Base-by-base conservation (phyloP, 352 stramenopile species). In the Pythium sukuiense region DNA sequence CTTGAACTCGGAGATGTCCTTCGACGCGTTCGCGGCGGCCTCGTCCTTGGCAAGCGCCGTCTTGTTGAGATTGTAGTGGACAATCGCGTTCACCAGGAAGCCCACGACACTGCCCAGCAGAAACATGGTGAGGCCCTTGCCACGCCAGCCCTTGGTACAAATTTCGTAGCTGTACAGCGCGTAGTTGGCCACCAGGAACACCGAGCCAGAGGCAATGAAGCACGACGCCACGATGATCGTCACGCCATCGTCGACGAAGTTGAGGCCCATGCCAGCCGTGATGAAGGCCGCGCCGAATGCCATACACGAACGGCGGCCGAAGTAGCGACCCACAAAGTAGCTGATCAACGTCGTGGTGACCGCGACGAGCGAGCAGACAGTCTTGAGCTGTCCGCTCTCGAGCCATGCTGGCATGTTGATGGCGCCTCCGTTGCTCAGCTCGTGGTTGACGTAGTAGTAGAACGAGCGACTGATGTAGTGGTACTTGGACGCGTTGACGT, bases 81-180 rank as follows among this genome's bases (percentile, higher is more conserved):
- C 53, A 16, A 82, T 58, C 6, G 81, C 77, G 59, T 93, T 79
- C 24, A 85, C 73, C 27, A 92, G 70, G 71, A 81, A 90, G 13
- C 87, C 87, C 20, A 91, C 66, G 67, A 87, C 83, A 3, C 72
- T 86, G 9, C 87, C 87, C 41, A 96, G 76, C 30, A 93, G 65
- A 65, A 94, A 96, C 33, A 94, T 81, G 8, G 81, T 88, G 6
- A 93, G 73, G 43, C 83, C 88, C 72, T 96, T 96, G 48, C 87
- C 86, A n/a, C 81, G 85, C 85, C 86, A 94, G 27, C 86, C 87
- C 63, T 90, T 90, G 16, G 86, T 94, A 57, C 83, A 96, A 29
- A 96, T 96, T 63, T 96, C 87, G 43, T 77, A 94, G 60, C 85
- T 93, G 70, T 87, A 94, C 24, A 94, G 64, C 53, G 90, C 57